Conservation (phyloP, 2,329 filamentous ascomycete genomes). For the Tolypocladium album region DNA sequence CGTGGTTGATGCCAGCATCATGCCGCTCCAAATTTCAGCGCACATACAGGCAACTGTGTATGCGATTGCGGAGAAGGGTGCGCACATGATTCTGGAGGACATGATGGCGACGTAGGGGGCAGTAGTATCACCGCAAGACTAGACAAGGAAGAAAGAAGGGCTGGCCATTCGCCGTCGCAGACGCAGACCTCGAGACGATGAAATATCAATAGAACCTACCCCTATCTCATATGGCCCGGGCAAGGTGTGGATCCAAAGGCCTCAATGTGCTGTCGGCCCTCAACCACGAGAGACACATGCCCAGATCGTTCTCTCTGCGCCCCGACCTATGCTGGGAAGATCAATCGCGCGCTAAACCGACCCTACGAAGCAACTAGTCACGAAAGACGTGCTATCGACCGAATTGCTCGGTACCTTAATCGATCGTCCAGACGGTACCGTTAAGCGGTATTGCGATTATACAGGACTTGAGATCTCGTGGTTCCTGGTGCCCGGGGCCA, state of each 20-base stretch:
- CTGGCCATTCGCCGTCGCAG: neutral
- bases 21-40: conserved; percentile 15
- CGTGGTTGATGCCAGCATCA: conserved; percentile 14
- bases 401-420: no score
- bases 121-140: neutral
- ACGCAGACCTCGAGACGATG: neutral
- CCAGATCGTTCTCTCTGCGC: no score
- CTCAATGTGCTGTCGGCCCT: no score
- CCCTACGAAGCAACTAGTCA: no score
- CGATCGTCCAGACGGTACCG: no score
- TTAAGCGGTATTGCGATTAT: no score
- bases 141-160: neutral
- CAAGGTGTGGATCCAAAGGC: neutral
- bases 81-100: conserved; percentile 17
- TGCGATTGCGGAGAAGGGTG: conserved; percentile 21
- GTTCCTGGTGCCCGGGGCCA: no score
- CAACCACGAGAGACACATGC: no score
- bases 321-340: no score
- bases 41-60: conserved; percentile 18
- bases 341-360: no score
- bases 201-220: neutral
- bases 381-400: no score
- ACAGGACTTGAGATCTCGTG: no score
- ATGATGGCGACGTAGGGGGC: neutral
- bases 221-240: neutral